phyloP scores from a whole-genome alignment of 1,284 basidiomycete genomes.

The Phaffia rhodozyma region DNA sequence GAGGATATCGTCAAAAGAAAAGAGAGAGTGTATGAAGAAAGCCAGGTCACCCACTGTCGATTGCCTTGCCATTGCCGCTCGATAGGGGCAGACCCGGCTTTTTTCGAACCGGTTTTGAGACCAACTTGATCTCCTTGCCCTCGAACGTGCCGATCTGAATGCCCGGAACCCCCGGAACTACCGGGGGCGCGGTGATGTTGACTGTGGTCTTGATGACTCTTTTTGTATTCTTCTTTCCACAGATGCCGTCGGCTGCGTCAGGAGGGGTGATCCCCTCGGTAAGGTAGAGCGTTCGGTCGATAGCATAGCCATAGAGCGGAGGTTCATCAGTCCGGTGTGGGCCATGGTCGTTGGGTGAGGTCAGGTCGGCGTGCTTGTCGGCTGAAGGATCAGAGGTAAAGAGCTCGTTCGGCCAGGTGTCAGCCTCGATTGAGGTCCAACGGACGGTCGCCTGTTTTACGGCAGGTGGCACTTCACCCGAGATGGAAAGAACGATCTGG shows the following conservation, averaged over 20 bases:
- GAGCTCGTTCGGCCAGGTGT: no score
- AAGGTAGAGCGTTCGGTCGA: slow-evolving; percentile 30
- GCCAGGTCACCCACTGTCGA: slow-evolving; percentile 58
- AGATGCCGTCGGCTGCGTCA: not conserved
- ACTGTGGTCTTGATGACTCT: slow-evolving; percentile 83
- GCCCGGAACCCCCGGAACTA: slow-evolving; percentile 61
- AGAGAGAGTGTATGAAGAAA: slow-evolving; percentile 17
- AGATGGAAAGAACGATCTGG: slow-evolving; percentile 44
- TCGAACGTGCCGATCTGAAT: slow-evolving; percentile 68
- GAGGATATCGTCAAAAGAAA: not conserved
- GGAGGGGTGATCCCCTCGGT: slow-evolving; percentile 10
- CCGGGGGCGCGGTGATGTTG: slow-evolving; percentile 70
- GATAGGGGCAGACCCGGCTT: slow-evolving; percentile 40
- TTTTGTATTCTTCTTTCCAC: slow-evolving; percentile 57
- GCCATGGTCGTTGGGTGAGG: not conserved
- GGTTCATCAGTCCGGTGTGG: not conserved
- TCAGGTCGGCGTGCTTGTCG: not conserved
- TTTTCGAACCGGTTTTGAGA: slow-evolving; percentile 94
- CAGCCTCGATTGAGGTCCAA: no score
- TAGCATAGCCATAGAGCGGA: slow-evolving; percentile 25
- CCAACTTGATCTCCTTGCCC: slow-evolving; percentile 88
- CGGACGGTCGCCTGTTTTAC: slow-evolving; percentile 36
- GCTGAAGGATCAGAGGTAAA: no score
- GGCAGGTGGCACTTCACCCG: slow-evolving; percentile 72
- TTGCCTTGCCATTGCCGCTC: slow-evolving; percentile 51